Evolutionary conservation across 768 basidiomycete genomes (phyloP).

Genomic region (Sarcodon aspratus): DNA sequence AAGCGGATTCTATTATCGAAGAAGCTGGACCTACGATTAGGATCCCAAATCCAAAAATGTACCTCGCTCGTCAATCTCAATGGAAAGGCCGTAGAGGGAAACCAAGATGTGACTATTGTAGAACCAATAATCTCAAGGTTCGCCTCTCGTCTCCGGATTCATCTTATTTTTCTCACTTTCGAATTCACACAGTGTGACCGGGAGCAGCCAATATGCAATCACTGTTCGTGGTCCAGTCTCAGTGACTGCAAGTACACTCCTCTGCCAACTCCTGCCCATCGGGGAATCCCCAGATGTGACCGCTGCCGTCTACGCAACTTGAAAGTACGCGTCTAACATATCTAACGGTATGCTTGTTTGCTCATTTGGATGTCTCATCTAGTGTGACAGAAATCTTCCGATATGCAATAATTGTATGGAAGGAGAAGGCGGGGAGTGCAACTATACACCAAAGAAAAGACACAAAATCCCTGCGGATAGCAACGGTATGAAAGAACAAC

Average conservation of each 20-base stretch:
- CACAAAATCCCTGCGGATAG: conserved; percentile 38
- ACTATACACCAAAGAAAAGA: conserved; percentile 65
- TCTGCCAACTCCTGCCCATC: conserved; percentile 62
- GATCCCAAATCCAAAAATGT: conserved; percentile 57
- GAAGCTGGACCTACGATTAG: conserved; percentile 40
- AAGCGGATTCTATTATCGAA: conserved; percentile 7
- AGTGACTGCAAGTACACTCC: conserved; percentile 65
- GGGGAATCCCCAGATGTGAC: conserved; percentile 67
- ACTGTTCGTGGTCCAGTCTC: conserved; percentile 55
- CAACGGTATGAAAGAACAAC: conserved; percentile 23
- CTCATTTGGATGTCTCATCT: conserved; percentile 1
- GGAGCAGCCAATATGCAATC: conserved; percentile 59
- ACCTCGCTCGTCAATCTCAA: conserved; percentile 57
- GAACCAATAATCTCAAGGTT: conserved; percentile 61
- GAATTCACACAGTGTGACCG: conserved; percentile 45
- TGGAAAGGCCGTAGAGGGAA: conserved; percentile 71
- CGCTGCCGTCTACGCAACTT: conserved; percentile 56
- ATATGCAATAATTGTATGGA: conserved; percentile 59
- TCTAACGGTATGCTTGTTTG: conserved; percentile 2
- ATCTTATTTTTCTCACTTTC: conserved; percentile 6
- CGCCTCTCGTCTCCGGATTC: conserved; percentile 14
- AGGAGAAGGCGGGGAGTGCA: conserved; percentile 42
- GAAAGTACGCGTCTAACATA: conserved; percentile 33
- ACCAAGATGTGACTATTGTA: conserved; percentile 65
- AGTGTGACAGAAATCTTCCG: conserved; percentile 68